Evolutionary conservation across 345 rosid species (phyloP), one percentile per base, ranked within the genome.

Genomic region (Eucalyptus polybractea): DNA sequence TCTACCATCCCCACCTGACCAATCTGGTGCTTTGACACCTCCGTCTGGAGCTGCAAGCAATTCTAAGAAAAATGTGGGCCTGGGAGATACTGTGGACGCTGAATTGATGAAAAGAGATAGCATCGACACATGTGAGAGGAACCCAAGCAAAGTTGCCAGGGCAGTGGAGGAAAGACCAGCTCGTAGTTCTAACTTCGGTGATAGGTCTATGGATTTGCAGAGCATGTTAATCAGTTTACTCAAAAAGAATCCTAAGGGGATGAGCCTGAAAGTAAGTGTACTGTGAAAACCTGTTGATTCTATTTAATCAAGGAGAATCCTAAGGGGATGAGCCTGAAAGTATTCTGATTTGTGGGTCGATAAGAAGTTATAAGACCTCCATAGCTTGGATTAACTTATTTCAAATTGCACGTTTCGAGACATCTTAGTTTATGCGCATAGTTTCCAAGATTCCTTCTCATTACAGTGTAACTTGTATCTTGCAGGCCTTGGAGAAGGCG

Each of bases 301-400:
- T 40, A 92, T 91, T 90, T 95, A 90, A 95, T 97, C 54, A 95
- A 88, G 86, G 96, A 96, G 92, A 94, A 96, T 87, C 95, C 97
- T n/a, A 93, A 93, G 88, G 98, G 98, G 50, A 94, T 96, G 99
- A 96, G 93, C 94, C 91, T 95, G 90, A 94, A 97, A 98, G 99
- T 94, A 81, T 40, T 76, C 47, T 76, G 47, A 40, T 76, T 40
- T 40, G 85, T 76, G 47, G 83, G 85, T 76, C 2, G 9, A 76
- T 76, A 40, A 76, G 85, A 76, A 21, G 85, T 40, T 76, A 72
- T 40, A 76, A 21, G 85, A 76, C 47, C 47, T 76, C 29, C 85
- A 76, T 40, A 40, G 47, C 85, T 21, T 76, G 83, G 83, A 37
- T 76, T 76, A 37, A 27, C 56, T 49, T 47, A 86, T 49, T 88